Evolutionary conservation across 2,329 filamentous ascomycete genomes (phyloP), one percentile per base, ranked within the genome.

Genomic region (Cadophora gregata): DNA sequence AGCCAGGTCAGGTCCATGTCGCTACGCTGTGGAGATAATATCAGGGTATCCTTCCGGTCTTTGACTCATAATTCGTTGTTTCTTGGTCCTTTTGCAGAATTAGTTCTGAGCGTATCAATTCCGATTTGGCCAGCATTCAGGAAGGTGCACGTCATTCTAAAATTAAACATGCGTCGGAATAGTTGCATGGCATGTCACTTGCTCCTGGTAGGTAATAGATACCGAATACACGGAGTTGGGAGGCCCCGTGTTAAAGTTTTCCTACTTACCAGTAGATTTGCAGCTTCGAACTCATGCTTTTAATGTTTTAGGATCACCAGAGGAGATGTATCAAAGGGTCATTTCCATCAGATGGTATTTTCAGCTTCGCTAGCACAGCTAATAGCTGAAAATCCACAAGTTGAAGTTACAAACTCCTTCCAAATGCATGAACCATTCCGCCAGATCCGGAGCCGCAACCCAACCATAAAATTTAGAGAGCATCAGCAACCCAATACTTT

Each of bases 11-110:
- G 5, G 29, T 10, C 45, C 38, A 31, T 33, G 61, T 45, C 8
- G 31, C 59, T 36, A n/a, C n/a, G n/a, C n/a, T n/a, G n/a, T n/a
- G n/a, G 25, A 31, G 5, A 24, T 29, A 21, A 19, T 19, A 55
- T 56, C 47, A 45, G 50, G 33, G 50, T 36, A 63, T 47, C 36
- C n/a, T 48, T 47, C 27, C 21, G 36, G 19, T 25, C n/a, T 12
- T 62, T 51, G 64, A 66, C 42, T 63, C 64, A 66, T 60, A 59
- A 25, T 24, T 53, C 31, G 64, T 50, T 66, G 59, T 60, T 50
- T 36, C 12, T 50, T 66, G 59, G 56, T 50, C 48, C 12, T 4
- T 31, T 42, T 12, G 47, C 36, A 42, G 14, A 24, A 21, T 29
- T 47, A n/a, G 16, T 16, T 47, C 31, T 12, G 24, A 27, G 56